Evolutionary conservation across 768 basidiomycete genomes (phyloP), one percentile per base, ranked within the genome.

Genomic region (Thelephora aurantiotincta): DNA sequence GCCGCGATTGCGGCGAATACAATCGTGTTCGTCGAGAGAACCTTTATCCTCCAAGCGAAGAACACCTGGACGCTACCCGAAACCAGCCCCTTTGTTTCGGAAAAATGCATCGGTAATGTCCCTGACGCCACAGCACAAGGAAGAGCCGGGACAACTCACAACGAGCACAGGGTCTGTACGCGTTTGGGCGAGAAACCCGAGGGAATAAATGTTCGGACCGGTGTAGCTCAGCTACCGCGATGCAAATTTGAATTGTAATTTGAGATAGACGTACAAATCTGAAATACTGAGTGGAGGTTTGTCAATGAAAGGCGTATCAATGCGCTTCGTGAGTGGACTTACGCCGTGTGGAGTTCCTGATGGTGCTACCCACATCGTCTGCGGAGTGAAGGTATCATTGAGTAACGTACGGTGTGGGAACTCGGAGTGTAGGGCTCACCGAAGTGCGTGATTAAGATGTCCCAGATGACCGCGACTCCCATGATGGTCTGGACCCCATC

Each of bases 401-500:
- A 14, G 22, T 6, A 4, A 14, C 12, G 38, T 16, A 9, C 16
- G 38, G 9, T 7, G 12, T 5, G 16, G 12, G 14, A 14, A n/a
- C n/a, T n/a, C n/a, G n/a, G 11, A 41, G 14, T 14, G 35, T 43
- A 7, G 12, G 38, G 22, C 38, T 41, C 14, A 58, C 61, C 57
- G 48, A 58, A 61, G 48, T 56, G 53, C 33, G 46, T 47, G 42
- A 64, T 48, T 14, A 62, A 35, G n/a, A 53, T 54, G 41, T 52
- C 30, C 30, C 63, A 58, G 22, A 63, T 47, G 13, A 57, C 62
- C 23, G 55, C 30, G 26, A 57, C 54, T 45, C 61, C 57, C 18
- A 61, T 52, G 36, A 54, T 45, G 19, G 57, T 49, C 43, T 58
- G 60, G 44, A 52, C 16, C 33, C 57, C 61, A 43, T 58, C 61